Evolutionary conservation across 129 eudicot genomes (phyloP).

Genomic region (Apium graveolens): DNA sequence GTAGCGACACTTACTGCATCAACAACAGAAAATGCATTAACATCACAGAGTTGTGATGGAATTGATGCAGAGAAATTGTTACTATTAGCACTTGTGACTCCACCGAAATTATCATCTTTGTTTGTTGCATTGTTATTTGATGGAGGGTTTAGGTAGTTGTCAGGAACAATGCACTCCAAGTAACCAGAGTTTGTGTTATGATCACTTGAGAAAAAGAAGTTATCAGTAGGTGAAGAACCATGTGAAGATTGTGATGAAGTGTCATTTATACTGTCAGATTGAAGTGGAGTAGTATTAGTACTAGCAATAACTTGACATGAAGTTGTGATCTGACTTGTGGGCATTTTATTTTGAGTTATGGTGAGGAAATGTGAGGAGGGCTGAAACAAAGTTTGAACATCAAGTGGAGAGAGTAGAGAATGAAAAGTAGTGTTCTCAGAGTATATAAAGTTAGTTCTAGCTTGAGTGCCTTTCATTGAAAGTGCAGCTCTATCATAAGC

Average conservation of each 20-base stretch:
- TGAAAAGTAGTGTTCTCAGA: conserved; percentile 38
- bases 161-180: conserved; percentile 82
- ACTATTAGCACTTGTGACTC: not conserved
- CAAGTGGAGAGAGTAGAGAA: conserved; percentile 42
- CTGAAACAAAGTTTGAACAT: conserved; percentile 31
- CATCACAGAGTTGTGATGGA: conserved; percentile 26
- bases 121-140: conserved; percentile 8
- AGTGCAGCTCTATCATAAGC: conserved; percentile 98
- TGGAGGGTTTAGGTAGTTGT: conserved; percentile 70
- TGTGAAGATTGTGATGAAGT: conserved; percentile 17
- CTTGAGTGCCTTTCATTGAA: conserved; percentile 84
- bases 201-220: conserved; percentile 31
- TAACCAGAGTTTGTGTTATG: conserved; percentile 70
- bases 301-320: conserved; percentile 13
- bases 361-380: conserved; percentile 29
- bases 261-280: conserved; percentile 21
- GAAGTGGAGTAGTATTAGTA: conserved; percentile 9
- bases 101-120: conserved; percentile 8
- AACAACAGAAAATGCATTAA: conserved; percentile 12
- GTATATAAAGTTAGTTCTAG: conserved; percentile 88
- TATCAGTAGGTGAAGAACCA: conserved; percentile 33
- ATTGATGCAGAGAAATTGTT: conserved; percentile 2
- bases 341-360: conserved; percentile 23
- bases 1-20: conserved; percentile 4
- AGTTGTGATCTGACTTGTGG: conserved; percentile 18